These are phyloP conservation scores for Neonectria punicea DNA, from an alignment of 2,329 filamentous ascomycete species.

Conservation along the genomic window DNA sequence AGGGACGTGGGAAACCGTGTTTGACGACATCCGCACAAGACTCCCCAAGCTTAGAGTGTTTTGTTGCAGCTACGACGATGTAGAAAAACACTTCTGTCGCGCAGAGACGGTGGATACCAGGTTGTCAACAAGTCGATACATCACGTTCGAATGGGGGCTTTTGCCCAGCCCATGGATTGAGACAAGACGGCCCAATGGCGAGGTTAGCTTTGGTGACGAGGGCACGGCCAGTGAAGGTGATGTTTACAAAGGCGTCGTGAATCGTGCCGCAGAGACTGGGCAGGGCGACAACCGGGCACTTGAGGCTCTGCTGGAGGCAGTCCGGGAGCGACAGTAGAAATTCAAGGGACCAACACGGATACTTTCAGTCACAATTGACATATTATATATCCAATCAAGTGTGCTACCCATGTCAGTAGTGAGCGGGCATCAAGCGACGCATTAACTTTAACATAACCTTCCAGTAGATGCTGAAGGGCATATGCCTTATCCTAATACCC, in stretches of 20 bases:
- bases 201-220: neutral
- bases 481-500: no score
- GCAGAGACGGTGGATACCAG: neutral
- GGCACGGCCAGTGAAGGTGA: neutral
- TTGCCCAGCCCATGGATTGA: neutral
- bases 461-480: no score
- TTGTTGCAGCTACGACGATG: neutral
- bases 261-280: neutral
- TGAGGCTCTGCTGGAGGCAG: neutral
- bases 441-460: no score
- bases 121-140: neutral
- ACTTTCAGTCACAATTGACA: no score
- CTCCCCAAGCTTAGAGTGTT: constrained; percentile 34
- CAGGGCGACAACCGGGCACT: neutral
- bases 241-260: neutral
- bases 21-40: constrained; percentile 30
- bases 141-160: neutral
- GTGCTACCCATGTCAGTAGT: no score
- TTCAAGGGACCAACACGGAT: neutral
- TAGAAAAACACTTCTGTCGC: neutral
- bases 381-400: no score
- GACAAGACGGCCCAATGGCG: neutral
- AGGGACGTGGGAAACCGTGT: constrained; percentile 34
- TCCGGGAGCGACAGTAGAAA: neutral
- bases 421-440: no score